Percentiles rank a stretch among this genome's conserved stretches.
Evolutionary conservation across 257 asterid species (phyloP).

Genomic region (Solanum dulcamara): DNA sequence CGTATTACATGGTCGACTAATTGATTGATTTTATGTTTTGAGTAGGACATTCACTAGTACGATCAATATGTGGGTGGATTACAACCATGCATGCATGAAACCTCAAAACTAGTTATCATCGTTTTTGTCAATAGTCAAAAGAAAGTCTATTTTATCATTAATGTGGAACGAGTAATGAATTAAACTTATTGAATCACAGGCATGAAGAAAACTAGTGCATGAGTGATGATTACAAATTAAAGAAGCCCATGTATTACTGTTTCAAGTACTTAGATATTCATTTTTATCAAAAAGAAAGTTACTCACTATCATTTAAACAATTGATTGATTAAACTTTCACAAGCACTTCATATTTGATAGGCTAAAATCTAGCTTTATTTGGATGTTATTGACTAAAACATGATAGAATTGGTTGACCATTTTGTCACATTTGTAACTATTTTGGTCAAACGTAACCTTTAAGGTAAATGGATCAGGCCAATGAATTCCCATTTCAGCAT

Average conservation of each 20-base stretch:
- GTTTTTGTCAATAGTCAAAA: neutral
- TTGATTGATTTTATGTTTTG: neutral
- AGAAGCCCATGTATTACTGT: slow-evolving; percentile 4
- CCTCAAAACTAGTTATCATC: neutral
- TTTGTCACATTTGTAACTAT: neutral
- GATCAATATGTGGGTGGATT: slow-evolving; percentile 5
- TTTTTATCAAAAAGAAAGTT: neutral
- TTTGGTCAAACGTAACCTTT: neutral
- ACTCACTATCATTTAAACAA: neutral
- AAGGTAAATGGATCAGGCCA: neutral
- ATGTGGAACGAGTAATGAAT: neutral
- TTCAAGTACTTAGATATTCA: neutral
- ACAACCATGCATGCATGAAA: slow-evolving; percentile 15
- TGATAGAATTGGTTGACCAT: neutral
- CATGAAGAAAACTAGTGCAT: neutral
- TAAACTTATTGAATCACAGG: neutral
- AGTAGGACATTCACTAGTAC: neutral
- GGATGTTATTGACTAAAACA: neutral
- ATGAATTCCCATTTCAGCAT: neutral
- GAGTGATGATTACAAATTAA: neutral
- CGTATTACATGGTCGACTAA: neutral
- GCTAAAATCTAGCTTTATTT: neutral
- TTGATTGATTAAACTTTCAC: neutral
- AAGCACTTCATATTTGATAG: neutral
- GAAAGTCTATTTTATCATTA: neutral